These are phyloP conservation scores for Mucuna pruriens DNA, from an alignment of 306 rosid species.

Conservation along the genomic window DNA sequence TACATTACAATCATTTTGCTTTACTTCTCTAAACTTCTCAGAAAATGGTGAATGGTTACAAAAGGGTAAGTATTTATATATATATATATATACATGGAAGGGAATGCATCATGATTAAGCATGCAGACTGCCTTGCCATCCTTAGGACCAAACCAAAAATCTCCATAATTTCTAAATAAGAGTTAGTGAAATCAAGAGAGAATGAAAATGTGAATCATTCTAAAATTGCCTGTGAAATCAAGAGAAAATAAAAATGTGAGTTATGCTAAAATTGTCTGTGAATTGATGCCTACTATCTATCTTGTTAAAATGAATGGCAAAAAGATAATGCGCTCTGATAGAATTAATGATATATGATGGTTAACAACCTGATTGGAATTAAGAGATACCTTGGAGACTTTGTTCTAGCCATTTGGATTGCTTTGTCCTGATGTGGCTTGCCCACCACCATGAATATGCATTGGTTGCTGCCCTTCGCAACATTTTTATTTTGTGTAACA, in stretches of 20 bases:
- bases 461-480: conserved; percentile 94
- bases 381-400: conserved; percentile 74
- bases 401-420: conserved; percentile 99
- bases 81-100: not conserved
- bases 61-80: too few species aligned
- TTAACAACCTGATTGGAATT: not conserved
- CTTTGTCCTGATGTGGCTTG: conserved; percentile 93
- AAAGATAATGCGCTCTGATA: not conserved
- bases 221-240: not conserved
- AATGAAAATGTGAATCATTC: conserved; percentile 14
- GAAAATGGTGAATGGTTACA: not conserved
- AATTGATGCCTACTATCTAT: not conserved
- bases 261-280: conserved; percentile 1
- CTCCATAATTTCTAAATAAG: not conserved
- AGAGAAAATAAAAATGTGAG: conserved; percentile 6
- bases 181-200: conserved; percentile 1
- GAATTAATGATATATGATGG: not conserved
- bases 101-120: conserved; percentile 25
- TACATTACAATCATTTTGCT: not conserved
- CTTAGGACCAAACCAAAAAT: not conserved
- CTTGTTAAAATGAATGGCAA: not conserved
- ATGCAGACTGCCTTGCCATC: not conserved
- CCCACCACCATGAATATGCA: conserved; percentile 99
- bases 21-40: not conserved
- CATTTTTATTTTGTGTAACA: conserved; percentile 51